Evolutionary conservation across 306 rosid species (phyloP).

Genomic region (Cucurbita pepo): DNA sequence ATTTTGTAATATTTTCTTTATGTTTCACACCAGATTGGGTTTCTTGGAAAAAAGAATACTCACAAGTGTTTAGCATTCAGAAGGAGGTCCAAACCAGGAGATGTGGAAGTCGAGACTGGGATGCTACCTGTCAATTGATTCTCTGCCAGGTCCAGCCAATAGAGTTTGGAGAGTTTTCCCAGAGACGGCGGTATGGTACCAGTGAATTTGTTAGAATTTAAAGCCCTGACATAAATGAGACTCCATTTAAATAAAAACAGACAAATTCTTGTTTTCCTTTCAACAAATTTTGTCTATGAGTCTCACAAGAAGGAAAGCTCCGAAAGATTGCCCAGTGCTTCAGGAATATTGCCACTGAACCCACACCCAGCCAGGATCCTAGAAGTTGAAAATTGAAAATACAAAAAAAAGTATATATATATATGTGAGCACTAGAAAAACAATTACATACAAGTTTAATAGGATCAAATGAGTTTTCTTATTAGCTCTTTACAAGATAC

Average conservation of each 20-base stretch:
- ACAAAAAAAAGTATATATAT: not conserved
- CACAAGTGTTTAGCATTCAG: constrained; percentile 75
- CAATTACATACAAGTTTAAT: not conserved
- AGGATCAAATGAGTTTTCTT: not conserved
- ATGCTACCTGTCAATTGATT: constrained; percentile 54
- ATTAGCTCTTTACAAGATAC: constrained; percentile 51
- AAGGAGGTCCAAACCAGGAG: constrained; percentile 74
- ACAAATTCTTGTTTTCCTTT: not conserved
- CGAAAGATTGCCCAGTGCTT: constrained; percentile 59
- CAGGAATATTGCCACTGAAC: constrained; percentile 72
- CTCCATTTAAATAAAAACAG: not conserved
- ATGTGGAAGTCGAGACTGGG: constrained; percentile 45
- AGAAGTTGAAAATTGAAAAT: constrained; percentile 9
- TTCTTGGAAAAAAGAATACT: constrained; percentile 13
- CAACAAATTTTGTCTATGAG: not conserved
- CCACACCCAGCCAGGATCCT: constrained; percentile 90
- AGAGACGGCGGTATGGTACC: constrained; percentile 70
- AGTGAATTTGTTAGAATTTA: constrained; percentile 64
- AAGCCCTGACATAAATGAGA: constrained; percentile 46
- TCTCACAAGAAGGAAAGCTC: constrained; percentile 76
- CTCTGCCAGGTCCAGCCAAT: constrained; percentile 82
- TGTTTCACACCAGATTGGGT: not conserved
- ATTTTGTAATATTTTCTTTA: not conserved
- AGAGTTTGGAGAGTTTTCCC: constrained; percentile 77
- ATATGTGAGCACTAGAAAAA: not conserved